Conservation (phyloP, 2,329 filamentous ascomycete genomes). For the Penicillium sp. region DNA sequence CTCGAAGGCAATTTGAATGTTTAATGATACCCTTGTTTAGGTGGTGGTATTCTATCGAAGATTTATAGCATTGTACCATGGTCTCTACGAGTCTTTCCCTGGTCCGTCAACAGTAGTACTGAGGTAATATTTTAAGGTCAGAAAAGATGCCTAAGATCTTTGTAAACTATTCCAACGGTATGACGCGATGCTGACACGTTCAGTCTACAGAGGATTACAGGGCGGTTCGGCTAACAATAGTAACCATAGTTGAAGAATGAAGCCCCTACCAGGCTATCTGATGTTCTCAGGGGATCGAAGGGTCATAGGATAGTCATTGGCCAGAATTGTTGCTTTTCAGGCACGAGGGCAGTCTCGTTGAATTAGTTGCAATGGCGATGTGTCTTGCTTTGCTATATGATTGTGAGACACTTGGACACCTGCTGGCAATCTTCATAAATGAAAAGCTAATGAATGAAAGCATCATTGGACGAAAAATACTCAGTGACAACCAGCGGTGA, state of each 20-base stretch:
- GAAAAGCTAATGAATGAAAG: neutral
- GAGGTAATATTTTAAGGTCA: neutral
- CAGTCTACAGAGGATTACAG: neutral
- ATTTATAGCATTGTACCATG: neutral
- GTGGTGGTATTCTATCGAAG: constrained; percentile 2
- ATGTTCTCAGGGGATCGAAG: neutral
- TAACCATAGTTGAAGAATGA: neutral
- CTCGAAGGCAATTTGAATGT: constrained; percentile 8
- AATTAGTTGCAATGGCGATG: neutral
- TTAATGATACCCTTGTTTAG: constrained; percentile 27
- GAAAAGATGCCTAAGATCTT: neutral
- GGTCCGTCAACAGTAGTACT: neutral
- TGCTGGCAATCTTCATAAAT: neutral
- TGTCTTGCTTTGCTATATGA: neutral
- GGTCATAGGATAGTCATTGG: neutral
- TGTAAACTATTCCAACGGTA: neutral
- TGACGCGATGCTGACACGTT: neutral
- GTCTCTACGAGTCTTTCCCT: neutral
- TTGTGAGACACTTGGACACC: neutral
- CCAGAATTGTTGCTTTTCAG: neutral
- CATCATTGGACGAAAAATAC: neutral
- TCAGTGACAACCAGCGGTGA: neutral
- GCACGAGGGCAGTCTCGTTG: neutral
- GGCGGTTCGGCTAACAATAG: neutral
- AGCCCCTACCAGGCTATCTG: neutral